phyloP scores from a whole-genome alignment of 2,329 filamentous ascomycete genomes.

The Apiospora arundinis region DNA sequence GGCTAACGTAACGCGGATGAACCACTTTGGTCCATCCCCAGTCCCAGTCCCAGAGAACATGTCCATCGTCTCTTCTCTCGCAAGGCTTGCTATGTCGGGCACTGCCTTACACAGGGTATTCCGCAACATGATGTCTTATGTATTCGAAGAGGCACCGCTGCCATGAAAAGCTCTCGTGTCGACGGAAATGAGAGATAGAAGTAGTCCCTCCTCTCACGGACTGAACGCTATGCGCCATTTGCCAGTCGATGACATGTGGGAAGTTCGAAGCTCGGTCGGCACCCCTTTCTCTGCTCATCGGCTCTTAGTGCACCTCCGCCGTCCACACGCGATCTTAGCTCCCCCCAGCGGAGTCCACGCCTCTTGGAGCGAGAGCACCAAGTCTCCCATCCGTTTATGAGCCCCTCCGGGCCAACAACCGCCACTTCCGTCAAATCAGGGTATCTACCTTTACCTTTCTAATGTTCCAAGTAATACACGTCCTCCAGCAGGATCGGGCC shows the following conservation, averaged over 20 bases:
- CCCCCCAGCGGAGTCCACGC: too few species aligned
- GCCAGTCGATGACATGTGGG: slow-evolving; percentile 49
- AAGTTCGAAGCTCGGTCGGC: slow-evolving; percentile 44
- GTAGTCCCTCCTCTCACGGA: slow-evolving; percentile 29
- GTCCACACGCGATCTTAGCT: not conserved
- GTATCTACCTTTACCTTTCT: not conserved
- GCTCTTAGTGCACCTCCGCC: too few species aligned
- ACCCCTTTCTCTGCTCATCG: too few species aligned
- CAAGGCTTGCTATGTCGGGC: not conserved
- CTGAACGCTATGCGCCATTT: slow-evolving; percentile 40
- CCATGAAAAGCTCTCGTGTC: slow-evolving; percentile 29
- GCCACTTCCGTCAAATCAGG: not conserved
- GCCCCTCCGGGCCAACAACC: not conserved
- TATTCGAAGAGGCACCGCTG: not conserved
- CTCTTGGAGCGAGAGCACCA: too few species aligned
- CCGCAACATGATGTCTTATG: not conserved
- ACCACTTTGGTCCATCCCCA: not conserved
- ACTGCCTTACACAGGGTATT: not conserved
- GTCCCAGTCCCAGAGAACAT: not conserved
- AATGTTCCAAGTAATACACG: not conserved
- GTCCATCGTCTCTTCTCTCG: not conserved
- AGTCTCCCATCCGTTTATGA: too few species aligned
- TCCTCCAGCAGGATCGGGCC: not conserved
- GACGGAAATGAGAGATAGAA: slow-evolving; percentile 28
- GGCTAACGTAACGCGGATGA: not conserved